Conservation (phyloP, 2,329 filamentous ascomycete species). For the Paecilomyces variotii region DNA sequence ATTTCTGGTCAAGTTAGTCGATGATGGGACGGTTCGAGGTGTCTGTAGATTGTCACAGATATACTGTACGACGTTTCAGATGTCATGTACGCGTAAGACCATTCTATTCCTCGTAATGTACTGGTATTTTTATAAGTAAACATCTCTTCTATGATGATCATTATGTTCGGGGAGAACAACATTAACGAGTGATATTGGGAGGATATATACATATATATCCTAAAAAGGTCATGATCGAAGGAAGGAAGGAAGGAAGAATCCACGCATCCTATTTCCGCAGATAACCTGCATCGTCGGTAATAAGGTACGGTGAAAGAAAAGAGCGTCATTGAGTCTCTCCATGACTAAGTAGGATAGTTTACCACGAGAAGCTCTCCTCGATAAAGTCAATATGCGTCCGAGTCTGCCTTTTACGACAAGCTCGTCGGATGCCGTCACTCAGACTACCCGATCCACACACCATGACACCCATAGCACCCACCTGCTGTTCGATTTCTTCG, state of each 20-base stretch:
- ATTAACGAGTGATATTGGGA: neutral
- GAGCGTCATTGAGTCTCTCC: neutral
- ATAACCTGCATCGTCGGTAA: neutral
- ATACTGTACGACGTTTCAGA: no score
- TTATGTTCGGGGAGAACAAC: neutral
- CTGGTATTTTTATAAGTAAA: neutral
- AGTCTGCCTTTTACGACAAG: slow-evolving; percentile 52
- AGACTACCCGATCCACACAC: slow-evolving; percentile 65
- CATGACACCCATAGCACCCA: slow-evolving; percentile 75
- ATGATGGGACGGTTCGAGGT: no score
- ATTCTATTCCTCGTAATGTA: neutral
- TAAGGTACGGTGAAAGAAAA: neutral
- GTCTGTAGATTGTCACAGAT: no score
- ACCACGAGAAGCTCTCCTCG: slow-evolving; percentile 59
- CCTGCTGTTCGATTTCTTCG: slow-evolving; percentile 61
- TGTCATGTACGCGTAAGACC: no score
- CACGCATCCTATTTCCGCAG: neutral
- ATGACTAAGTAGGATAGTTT: slow-evolving; percentile 4
- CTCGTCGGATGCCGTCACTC: slow-evolving; percentile 61
- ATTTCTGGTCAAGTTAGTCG: no score
- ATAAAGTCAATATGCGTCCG: slow-evolving; percentile 58
- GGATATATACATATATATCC: neutral
- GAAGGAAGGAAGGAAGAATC: neutral
- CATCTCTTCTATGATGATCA: neutral
- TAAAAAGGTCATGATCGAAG: neutral